A percentile compares a stretch with the other conserved stretches of the same genome.
Conservation (phyloP, 768 basidiomycete species). For the Boletus insuetus region DNA sequence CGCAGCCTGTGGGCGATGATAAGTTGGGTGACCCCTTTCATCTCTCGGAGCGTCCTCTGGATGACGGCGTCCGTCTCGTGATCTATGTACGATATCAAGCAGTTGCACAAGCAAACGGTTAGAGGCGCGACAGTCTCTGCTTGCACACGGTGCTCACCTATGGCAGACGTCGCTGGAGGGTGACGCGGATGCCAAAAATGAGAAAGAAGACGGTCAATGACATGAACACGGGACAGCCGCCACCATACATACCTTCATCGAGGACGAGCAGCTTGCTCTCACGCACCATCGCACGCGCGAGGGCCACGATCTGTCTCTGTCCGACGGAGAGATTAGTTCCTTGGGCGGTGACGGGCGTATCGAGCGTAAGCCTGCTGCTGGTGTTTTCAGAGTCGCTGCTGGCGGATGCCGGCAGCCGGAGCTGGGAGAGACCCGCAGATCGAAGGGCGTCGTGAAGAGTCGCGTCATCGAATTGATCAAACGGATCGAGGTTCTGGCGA, state of each 20-base stretch:
- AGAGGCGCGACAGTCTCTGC: no score
- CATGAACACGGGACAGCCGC: no score
- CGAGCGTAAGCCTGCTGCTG: constrained; percentile 38
- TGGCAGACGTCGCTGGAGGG: constrained; percentile 6
- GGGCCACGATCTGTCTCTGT: constrained; percentile 47
- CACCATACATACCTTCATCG: constrained; percentile 34
- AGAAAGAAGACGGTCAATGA: not conserved
- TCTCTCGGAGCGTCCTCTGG: constrained; percentile 3
- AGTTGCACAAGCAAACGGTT: no score
- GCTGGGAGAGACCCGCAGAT: constrained; percentile 36
- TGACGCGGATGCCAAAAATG: no score
- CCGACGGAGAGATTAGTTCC: constrained; percentile 40
- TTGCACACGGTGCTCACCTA: not conserved
- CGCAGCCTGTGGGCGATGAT: constrained; percentile 8
- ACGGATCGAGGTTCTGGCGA: constrained; percentile 50
- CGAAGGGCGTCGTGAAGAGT: constrained; percentile 39
- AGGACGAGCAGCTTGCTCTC: constrained; percentile 44
- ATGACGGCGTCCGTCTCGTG: constrained; percentile 7
- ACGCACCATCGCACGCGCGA: constrained; percentile 42
- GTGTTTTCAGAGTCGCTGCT: constrained; percentile 13
- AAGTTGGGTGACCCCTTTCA: constrained; percentile 7
- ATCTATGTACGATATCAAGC: not conserved
- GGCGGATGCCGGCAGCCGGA: constrained; percentile 9
- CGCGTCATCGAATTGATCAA: constrained; percentile 46
- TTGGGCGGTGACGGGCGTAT: constrained; percentile 40